These are phyloP conservation scores for Ensete glaucum DNA, from an alignment of 176 grass and related monocot species.

Conservation along the genomic window DNA sequence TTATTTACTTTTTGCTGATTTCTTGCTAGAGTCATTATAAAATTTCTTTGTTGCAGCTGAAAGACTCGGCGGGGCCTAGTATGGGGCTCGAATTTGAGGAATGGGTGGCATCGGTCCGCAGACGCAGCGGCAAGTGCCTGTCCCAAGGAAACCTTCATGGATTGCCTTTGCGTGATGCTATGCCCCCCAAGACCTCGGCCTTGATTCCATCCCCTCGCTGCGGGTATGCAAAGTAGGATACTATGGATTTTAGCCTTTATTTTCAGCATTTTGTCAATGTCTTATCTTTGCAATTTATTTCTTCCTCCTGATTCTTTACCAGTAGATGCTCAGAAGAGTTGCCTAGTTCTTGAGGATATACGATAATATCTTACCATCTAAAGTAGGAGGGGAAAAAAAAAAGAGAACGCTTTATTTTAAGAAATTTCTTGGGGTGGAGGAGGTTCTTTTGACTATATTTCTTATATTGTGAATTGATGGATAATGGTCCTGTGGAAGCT, in stretches of 20 bases:
- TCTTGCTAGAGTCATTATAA: not conserved
- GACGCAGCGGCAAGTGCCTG: slow-evolving; percentile 24
- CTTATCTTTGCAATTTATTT: not conserved
- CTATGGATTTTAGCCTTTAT: not conserved
- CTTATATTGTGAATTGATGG: not conserved
- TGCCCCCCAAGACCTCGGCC: not conserved
- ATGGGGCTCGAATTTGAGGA: slow-evolving; percentile 41
- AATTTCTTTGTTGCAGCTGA: not conserved
- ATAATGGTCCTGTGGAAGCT: not conserved
- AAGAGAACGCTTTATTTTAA: not conserved
- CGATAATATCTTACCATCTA: not conserved
- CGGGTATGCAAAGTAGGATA: not conserved
- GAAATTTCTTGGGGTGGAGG: not conserved
- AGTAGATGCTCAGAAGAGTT: not conserved
- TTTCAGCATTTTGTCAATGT: not conserved
- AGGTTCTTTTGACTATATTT: not conserved
- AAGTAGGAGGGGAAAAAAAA: not conserved
- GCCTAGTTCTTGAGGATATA: not conserved
- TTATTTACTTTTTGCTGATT: not conserved
- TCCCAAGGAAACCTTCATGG: not conserved
- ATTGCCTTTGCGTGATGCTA: not conserved
- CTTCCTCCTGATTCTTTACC: not conserved
- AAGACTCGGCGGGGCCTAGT: not conserved
- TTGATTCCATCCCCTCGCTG: not conserved
- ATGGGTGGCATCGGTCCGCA: slow-evolving; percentile 45